phyloP scores from a whole-genome alignment of 2,329 filamentous ascomycete species.

The Lojkania enalia region DNA sequence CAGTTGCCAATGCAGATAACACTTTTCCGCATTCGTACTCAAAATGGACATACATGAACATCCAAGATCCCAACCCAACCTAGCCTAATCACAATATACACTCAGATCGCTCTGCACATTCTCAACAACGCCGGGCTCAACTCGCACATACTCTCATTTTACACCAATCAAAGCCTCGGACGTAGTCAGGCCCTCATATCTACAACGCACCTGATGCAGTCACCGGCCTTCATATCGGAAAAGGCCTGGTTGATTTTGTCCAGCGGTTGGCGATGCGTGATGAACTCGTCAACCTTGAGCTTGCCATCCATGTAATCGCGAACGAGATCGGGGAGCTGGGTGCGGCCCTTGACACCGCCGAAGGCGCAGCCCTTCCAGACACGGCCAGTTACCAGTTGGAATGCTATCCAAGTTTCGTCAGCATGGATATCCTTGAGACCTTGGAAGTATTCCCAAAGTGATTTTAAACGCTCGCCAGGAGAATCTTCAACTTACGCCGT shows the following conservation, averaged over 20 bases:
- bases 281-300: slow-evolving; percentile 99
- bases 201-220: slow-evolving; percentile 95
- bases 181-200: slow-evolving; percentile 54
- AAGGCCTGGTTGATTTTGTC: slow-evolving; percentile 87
- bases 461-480: slow-evolving; percentile 81
- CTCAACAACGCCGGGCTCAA: no score
- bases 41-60: no score
- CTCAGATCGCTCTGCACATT: neutral
- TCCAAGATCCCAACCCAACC: no score
- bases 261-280: slow-evolving; percentile 89
- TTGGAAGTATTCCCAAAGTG: slow-evolving; percentile 53
- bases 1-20: no score
- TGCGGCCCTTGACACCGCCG: slow-evolving; percentile 95
- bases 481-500: slow-evolving; percentile 67
- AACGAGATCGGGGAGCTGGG: slow-evolving; percentile 85
- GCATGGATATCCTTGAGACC: neutral
- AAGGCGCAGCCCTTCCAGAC: slow-evolving; percentile 99
- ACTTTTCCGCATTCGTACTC: no score
- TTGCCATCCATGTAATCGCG: slow-evolving; percentile 85
- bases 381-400: slow-evolving; percentile 97
- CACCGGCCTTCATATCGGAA: slow-evolving; percentile 90
- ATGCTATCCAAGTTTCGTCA: slow-evolving; percentile 61
- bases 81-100: no score
- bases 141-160: no score
- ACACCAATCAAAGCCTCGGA: no score